Evolutionary conservation across 1,284 basidiomycete species (phyloP), one percentile per base, ranked within the genome.

Genomic region (Ustilago trichophora): DNA sequence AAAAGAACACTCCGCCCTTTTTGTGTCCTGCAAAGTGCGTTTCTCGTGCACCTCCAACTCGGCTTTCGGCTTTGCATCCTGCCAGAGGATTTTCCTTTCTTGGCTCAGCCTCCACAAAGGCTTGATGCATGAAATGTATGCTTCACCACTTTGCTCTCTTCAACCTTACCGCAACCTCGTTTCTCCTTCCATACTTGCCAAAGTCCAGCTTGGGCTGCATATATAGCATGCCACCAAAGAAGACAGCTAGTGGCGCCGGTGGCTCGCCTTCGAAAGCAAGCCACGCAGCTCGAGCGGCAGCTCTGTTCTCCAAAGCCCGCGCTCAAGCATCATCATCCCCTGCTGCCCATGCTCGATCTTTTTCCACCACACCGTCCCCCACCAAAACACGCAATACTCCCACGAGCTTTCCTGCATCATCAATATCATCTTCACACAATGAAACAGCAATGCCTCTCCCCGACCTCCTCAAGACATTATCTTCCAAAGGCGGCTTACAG

Each of bases 381-480:
- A 59, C 59, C 19, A 58, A 55, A 26, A 29, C 52, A 6, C 26
- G n/a, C 25, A 33, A 8, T 8, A 6, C 8, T 13, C 13, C 27
- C n/a, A n/a, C n/a, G n/a, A n/a, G 18, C 12, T 34, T n/a, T n/a
- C n/a, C n/a, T n/a, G n/a, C n/a, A n/a, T n/a, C n/a, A n/a, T n/a
- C n/a, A n/a, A n/a, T n/a, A n/a, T n/a, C n/a, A n/a, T n/a, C n/a
- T n/a, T n/a, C n/a, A n/a, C n/a, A n/a, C n/a, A n/a, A n/a, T 29
- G 44, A 65, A 25, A 21, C 24, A 15, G 46, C 53, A 2, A 62
- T 72, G 38, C 60, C 65, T 3, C 49, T 72, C 2, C 56, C 70
- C 8, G 65, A 72, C 21, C 24, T 72, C 16, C 57, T 72, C 56
- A 65, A 68, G 33, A 59, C 60, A 6, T 49, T 72, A 3, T 55